These are phyloP conservation scores for Prosopis cineraria DNA, from an alignment of 306 rosid genomes.

Conservation along the genomic window DNA sequence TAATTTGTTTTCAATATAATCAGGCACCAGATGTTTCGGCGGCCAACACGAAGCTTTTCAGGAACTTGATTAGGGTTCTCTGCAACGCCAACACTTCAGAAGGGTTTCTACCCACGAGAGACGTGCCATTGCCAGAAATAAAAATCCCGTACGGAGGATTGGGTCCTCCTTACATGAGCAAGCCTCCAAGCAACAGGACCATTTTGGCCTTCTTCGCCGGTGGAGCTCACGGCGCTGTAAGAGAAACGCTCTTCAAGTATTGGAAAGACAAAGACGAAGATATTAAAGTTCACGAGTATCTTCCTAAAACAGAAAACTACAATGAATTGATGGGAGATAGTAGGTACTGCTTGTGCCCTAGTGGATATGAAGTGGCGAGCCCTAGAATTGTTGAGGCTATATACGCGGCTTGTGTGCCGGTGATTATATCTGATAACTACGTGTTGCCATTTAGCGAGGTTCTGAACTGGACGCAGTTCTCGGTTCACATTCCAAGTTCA, in stretches of 20 bases:
- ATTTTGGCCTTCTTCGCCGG: conserved; percentile 40
- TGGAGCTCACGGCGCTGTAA: conserved; percentile 15
- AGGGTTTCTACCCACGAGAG: conserved; percentile 28
- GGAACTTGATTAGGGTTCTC: conserved; percentile 31
- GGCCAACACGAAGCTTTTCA: conserved; percentile 5
- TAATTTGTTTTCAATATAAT: neutral
- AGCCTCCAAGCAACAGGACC: conserved; percentile 1
- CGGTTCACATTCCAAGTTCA: conserved; percentile 42
- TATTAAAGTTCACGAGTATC: conserved; percentile 31
- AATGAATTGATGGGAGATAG: conserved; percentile 22
- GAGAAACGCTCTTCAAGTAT: neutral
- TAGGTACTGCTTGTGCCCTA: conserved; percentile 57
- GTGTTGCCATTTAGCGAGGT: conserved; percentile 56
- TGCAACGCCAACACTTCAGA: conserved; percentile 42
- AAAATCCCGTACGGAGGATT: neutral
- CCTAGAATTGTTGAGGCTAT: conserved; percentile 54
- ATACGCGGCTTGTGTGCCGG: conserved; percentile 48
- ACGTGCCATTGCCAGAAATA: conserved; percentile 35
- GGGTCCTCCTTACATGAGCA: neutral
- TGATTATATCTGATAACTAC: conserved; percentile 43
- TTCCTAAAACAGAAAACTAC: conserved; percentile 17
- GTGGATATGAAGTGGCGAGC: conserved; percentile 61
- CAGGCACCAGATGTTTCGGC: conserved; percentile 38
- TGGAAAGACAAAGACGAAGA: conserved; percentile 29
- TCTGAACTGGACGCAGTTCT: conserved; percentile 50